Evolutionary conservation across 208 protist species (phyloP).

Genomic region (Trypanosoma platydactyli): DNA sequence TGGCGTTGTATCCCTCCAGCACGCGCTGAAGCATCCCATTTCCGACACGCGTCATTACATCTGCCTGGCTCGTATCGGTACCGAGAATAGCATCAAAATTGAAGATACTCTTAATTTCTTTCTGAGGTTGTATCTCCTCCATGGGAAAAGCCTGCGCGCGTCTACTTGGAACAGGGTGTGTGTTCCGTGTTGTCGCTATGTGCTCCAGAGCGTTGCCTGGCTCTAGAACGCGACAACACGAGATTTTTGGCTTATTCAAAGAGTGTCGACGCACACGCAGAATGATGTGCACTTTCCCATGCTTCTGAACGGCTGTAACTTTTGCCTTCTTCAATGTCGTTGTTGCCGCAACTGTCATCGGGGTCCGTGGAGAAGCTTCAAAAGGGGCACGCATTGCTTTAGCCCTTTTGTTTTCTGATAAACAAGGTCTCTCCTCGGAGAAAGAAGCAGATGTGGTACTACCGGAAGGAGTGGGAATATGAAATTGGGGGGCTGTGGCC

Average conservation of each 20-base stretch:
- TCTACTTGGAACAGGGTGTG: not conserved
- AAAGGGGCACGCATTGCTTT: not conserved
- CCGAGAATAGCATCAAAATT: slow-evolving; percentile 75
- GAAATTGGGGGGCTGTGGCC: too few relatives aligned
- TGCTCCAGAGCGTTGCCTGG: slow-evolving; percentile 32
- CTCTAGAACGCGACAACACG: slow-evolving; percentile 30
- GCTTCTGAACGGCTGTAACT: not conserved
- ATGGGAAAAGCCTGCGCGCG: not conserved
- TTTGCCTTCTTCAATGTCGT: not conserved
- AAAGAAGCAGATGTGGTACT: too few relatives aligned
- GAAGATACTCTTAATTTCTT: slow-evolving; percentile 32
- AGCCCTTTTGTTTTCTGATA: too few relatives aligned
- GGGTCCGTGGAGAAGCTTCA: not conserved
- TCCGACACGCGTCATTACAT: slow-evolving; percentile 72
- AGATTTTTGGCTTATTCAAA: not conserved
- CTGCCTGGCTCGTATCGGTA: slow-evolving; percentile 46
- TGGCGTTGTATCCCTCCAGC: slow-evolving; percentile 78
- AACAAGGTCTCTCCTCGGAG: too few relatives aligned
- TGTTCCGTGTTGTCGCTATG: slow-evolving; percentile 5
- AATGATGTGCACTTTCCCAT: slow-evolving; percentile 32
- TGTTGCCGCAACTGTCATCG: not conserved
- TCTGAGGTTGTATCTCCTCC: too few relatives aligned
- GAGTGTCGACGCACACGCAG: slow-evolving; percentile 48
- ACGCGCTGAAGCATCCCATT: slow-evolving; percentile 49
- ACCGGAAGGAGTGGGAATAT: too few relatives aligned